These are phyloP conservation scores for Xylariaceae sp. DNA, from an alignment of 2,329 filamentous ascomycete genomes.

Conservation along the genomic window DNA sequence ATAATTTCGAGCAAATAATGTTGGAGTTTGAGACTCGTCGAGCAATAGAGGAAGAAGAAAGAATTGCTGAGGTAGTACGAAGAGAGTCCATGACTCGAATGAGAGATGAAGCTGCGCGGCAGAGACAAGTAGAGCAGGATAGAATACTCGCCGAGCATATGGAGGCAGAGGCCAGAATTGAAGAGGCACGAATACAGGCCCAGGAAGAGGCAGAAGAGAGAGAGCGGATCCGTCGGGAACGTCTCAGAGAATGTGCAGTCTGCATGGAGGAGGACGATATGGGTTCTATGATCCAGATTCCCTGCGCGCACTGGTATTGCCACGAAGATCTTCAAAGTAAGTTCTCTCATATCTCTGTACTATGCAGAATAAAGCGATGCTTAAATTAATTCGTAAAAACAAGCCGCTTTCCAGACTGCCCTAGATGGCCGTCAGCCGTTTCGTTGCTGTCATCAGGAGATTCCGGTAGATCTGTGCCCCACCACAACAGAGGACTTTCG, in stretches of 20 bases:
- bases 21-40: constrained; percentile 9
- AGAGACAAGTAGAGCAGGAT: constrained; percentile 14
- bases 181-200: constrained; percentile 5
- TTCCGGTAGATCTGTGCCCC: constrained; percentile 8
- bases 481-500: constrained; percentile 4
- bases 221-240: constrained; percentile 5
- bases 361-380: background rate
- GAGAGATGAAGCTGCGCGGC: constrained; percentile 14
- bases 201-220: constrained; percentile 3
- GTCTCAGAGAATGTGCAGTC: constrained; percentile 15
- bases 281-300: constrained; percentile 11
- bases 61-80: constrained; percentile 4
- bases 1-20: constrained; percentile 3
- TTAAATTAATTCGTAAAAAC: background rate
- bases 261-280: constrained; percentile 18
- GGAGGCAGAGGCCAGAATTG: background rate
- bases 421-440: constrained; percentile 4
- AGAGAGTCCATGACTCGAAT: constrained; percentile 11
- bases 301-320: constrained; percentile 20
- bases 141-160: constrained; percentile 8
- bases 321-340: constrained; percentile 15
- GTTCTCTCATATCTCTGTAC: constrained; percentile 5
- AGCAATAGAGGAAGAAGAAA: constrained; percentile 13
- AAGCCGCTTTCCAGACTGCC: constrained; percentile 9
- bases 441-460: constrained; percentile 9